phyloP scores from a whole-genome alignment of 2,329 filamentous ascomycete genomes.

The Penicillium sp. region DNA sequence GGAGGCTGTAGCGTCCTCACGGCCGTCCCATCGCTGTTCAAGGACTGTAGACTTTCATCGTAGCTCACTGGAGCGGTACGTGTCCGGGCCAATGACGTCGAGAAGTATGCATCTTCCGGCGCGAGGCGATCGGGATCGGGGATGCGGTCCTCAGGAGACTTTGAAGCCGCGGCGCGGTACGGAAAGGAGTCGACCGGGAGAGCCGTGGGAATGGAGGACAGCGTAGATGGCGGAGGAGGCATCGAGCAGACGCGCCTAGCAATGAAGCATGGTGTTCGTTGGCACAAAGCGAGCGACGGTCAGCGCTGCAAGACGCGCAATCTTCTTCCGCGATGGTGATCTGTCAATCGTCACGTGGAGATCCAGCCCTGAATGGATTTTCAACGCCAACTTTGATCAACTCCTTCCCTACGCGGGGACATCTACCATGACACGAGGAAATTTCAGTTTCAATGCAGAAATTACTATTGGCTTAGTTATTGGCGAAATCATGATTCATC shows the following conservation, averaged over 20 bases:
- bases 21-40: constrained; percentile 41
- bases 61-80: constrained; percentile 38
- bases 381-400: too few species aligned
- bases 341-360: constrained; percentile 16
- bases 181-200: constrained; percentile 45
- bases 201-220: constrained; percentile 39
- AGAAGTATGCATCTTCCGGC: constrained; percentile 75
- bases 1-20: constrained; percentile 40
- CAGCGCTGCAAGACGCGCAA: constrained; percentile 11
- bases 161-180: constrained; percentile 36
- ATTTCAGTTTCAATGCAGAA: too few species aligned
- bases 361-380: too few species aligned
- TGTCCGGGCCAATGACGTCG: constrained; percentile 55
- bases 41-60: constrained; percentile 30
- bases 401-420: too few species aligned
- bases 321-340: constrained; percentile 4
- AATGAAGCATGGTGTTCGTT: constrained; percentile 29
- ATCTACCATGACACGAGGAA: too few species aligned
- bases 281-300: constrained; percentile 4
- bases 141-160: constrained; percentile 37
- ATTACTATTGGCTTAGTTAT: too few species aligned
- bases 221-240: constrained; percentile 30
- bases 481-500: too few species aligned
- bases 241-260: constrained; percentile 28
- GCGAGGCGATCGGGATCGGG: constrained; percentile 64